These are phyloP conservation scores for Cokeromyces recurvatus DNA, from an alignment of 371 early-diverging fungal species.

Conservation along the genomic window DNA sequence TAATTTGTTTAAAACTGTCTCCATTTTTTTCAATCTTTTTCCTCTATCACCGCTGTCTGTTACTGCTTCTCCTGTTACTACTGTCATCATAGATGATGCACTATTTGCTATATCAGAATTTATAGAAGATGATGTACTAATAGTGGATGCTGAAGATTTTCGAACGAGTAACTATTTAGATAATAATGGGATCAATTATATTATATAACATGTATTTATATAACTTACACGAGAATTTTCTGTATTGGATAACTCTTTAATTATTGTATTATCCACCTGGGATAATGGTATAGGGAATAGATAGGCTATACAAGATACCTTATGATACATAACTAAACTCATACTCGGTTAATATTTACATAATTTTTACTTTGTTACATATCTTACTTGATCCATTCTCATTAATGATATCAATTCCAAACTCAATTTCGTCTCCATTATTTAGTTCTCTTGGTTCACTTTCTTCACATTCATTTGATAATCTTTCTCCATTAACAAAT, in stretches of 20 bases:
- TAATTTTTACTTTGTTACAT: no score
- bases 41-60: background rate
- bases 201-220: background rate
- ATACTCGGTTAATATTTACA: no score
- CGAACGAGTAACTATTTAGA: conserved; percentile 1
- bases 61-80: no score
- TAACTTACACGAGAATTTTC: conserved; percentile 5
- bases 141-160: conserved; percentile 7
- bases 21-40: conserved; percentile 17
- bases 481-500: conserved; percentile 73
- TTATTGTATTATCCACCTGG: conserved; percentile 26
- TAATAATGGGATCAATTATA: background rate
- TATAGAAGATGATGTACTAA: conserved; percentile 3
- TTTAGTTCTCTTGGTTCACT: conserved; percentile 61
- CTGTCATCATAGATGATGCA: background rate
- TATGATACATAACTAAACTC: conserved; percentile 67
- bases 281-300: conserved; percentile 34
- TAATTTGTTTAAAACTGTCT: conserved; percentile 26
- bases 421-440: conserved; percentile 68
- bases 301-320: conserved; percentile 60
- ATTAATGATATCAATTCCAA: conserved; percentile 82
- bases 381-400: conserved; percentile 36
- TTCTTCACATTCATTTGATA: conserved; percentile 67
- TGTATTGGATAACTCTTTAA: conserved; percentile 17
- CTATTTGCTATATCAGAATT: conserved; percentile 2